Base-by-base conservation (phyloP, 2,329 filamentous ascomycete species). In the Paecilomyces dactylethromorphus region DNA sequence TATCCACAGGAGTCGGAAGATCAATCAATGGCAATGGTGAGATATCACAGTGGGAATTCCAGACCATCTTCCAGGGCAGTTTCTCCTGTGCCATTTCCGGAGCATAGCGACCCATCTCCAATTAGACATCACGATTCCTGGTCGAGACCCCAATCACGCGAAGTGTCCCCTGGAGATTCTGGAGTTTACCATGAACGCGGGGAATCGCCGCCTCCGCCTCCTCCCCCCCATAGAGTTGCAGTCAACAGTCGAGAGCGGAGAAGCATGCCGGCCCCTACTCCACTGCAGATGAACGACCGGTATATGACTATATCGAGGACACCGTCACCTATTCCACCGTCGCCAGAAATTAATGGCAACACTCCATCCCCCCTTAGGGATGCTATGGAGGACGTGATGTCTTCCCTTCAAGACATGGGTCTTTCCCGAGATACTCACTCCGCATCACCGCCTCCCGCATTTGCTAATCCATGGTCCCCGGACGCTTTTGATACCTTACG, bases 311-410 rank as follows among this genome's bases (percentile, higher is more conserved):
- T 76, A 26, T 65, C 74, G 21, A 71, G 81, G 63, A 79, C 76
- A 10, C 78, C 80, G 6, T 84, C 82, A 8, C 79, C 81, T 10
- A 71, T 68, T 13, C 71, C 74, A 11, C 73, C 85, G 3, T 92
- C 91, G 4, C 86, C 89, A 1, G 84, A 81, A 53, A 78, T 79
- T 45, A 84, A 82, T 52, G 86, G 86, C 1, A 79, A 90, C 71
- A 99, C 94, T 0, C 94, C 94, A 1, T 97, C 94, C 2, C 94
- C 94, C 0, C 78, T 99, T 2, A 84, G 94, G 60, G 91, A 92
- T 72, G 94, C 94, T 1, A 99, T 99, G 92, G 93, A 97, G 69
- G 93, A 95, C 73, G 92, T 99, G 3, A 97, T 97, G 86, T 91
- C 94, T 64, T 95, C 94, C 58, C 76, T 99, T 51, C 88, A 96